Percentiles rank a stretch among this genome's conserved stretches.
Conservation (phyloP, 768 basidiomycete species). For the Pluteus cervinus region DNA sequence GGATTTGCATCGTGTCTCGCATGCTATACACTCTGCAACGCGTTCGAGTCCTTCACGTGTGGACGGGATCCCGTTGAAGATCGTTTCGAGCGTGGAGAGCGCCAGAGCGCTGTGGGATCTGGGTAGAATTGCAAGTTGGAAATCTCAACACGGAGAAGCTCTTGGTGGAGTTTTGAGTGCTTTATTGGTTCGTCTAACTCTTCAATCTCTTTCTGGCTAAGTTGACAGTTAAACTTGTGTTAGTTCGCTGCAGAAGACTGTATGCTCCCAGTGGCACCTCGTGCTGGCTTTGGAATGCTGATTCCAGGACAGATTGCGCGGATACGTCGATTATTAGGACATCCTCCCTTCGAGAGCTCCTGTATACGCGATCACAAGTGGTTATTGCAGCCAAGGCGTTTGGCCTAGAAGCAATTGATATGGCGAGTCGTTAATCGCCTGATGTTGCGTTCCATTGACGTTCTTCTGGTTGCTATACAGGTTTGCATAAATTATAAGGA, state of each 20-base stretch:
- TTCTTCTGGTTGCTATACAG: slow-evolving; percentile 27
- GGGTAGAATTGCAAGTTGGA: slow-evolving; percentile 67
- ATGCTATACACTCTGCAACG: slow-evolving; percentile 30
- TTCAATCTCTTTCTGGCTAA: not conserved
- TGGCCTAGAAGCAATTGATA: slow-evolving; percentile 81
- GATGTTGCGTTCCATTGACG: not conserved
- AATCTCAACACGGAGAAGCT: slow-evolving; percentile 38
- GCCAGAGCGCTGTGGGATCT: slow-evolving; percentile 66
- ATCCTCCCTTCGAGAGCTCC: slow-evolving; percentile 63
- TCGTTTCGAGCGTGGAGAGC: slow-evolving; percentile 85
- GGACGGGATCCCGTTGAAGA: slow-evolving; percentile 33
- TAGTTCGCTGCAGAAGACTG: slow-evolving; percentile 97
- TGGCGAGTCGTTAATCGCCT: slow-evolving; percentile 46
- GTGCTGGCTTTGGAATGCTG: slow-evolving; percentile 7
- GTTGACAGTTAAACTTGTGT: not conserved
- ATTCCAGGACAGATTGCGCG: slow-evolving; percentile 66
- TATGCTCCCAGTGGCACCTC: slow-evolving; percentile 24
- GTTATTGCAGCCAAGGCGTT: slow-evolving; percentile 81
- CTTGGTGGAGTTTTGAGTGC: slow-evolving; percentile 53
- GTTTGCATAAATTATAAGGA: slow-evolving; percentile 89
- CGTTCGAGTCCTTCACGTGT: slow-evolving; percentile 17
- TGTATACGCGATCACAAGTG: slow-evolving; percentile 79
- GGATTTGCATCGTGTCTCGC: slow-evolving; percentile 61
- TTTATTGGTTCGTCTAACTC: slow-evolving; percentile 54
- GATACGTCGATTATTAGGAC: slow-evolving; percentile 82